Conservation (phyloP, 495 filamentous ascomycete genomes). For the Aspergillus mulundensis region DNA sequence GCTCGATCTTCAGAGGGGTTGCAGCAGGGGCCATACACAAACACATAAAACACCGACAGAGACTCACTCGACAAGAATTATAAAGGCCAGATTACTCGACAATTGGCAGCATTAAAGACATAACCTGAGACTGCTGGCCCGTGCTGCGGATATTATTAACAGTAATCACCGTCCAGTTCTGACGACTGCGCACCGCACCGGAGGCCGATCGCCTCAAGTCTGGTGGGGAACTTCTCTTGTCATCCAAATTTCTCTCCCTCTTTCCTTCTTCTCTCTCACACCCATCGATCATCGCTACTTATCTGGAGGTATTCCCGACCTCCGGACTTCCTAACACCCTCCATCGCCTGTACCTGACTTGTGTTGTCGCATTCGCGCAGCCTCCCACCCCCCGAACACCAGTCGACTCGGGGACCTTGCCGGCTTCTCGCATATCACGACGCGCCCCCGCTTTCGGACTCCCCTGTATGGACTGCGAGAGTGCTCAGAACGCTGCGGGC, state of each 20-base stretch:
- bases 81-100: neutral
- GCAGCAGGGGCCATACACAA: neutral
- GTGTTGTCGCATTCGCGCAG: constrained; percentile 9
- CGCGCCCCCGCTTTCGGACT: constrained; percentile 4
- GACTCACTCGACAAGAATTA: too few relatives aligned
- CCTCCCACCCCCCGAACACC: neutral
- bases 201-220: constrained; percentile 26
- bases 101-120: neutral
- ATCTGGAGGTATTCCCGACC: constrained; percentile 7
- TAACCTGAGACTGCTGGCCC: constrained; percentile 15
- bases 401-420: constrained; percentile 17
- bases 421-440: constrained; percentile 14
- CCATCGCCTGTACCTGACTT: neutral
- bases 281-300: neutral
- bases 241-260: constrained; percentile 18
- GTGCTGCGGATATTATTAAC: constrained; percentile 17
- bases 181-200: constrained; percentile 9
- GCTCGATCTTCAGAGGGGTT: constrained; percentile 5
- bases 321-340: neutral
- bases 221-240: constrained; percentile 23
- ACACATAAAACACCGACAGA: neutral
- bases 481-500: constrained; percentile 40
- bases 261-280: constrained; percentile 3
- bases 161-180: constrained; percentile 7
- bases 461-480: constrained; percentile 48